Base-by-base conservation (phyloP, 371 early-diverging fungal genomes). In the Rhizopus delemar region DNA sequence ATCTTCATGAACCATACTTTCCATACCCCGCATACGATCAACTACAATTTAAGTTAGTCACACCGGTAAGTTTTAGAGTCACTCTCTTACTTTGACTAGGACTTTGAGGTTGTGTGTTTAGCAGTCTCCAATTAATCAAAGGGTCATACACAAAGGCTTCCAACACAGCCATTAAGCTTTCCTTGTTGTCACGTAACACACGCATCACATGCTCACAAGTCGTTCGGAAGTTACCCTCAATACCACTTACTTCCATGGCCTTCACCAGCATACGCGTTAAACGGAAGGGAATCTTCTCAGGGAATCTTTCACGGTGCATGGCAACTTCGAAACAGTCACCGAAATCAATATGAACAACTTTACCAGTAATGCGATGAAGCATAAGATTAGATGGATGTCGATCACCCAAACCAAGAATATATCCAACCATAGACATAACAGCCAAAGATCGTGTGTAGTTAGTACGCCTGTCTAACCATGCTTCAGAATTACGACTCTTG, bases 281-380 rank as follows among this genome's bases (percentile, higher is more conserved):
- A 32, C 99, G 87, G 92, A 99, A 99, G 15, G 99, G 99, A 71
- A 99, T 93, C 67, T 86, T 89, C 71, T 99, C 99, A 5, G 99
- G 98, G 87, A 91, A 96, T 66, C 96, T 94, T 46, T 97, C 98
- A 46, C 99, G 88, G 62, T 95, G 93, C 88, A 93, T 93, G 7
- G 98, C 96, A 16, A 97, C 92, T 83, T 99, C 99, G 63, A 99
- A 99, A 74, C 99, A 97, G 66, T 98, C 98, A 38, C 99, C 99
- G 74, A 99, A 96, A 75, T 99, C 99, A 65, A 99, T 97, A 60
- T 99, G 99, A n/a, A 97, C 90, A 8, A 98, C 90, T 69, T 97
- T 96, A 66, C 98, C 98, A 3, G 94, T 91, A 38, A 82, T 86
- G 28, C 92, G 81, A 62, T 99, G 95, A 57, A 99, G 70, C 94